phyloP scores from a whole-genome alignment of 495 filamentous ascomycete genomes.

The Neurospora sp. region DNA sequence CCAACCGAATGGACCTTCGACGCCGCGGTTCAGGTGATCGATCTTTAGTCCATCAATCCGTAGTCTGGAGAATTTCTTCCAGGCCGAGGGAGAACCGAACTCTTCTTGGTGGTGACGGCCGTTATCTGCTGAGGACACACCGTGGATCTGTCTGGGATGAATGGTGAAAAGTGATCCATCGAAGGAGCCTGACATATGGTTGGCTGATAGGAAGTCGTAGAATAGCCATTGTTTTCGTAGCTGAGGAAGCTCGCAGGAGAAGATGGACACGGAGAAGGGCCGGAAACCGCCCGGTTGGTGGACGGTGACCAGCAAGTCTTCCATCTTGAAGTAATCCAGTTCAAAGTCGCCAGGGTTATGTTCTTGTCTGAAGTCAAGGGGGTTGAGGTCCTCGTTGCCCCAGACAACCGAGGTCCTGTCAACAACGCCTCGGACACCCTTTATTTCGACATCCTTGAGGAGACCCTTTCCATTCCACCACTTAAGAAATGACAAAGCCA shows the following conservation, averaged over 20 bases:
- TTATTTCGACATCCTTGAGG: slow-evolving; percentile 83
- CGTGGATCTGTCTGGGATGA: slow-evolving; percentile 84
- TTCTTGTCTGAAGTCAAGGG: slow-evolving; percentile 75
- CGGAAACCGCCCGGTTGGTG: slow-evolving; percentile 86
- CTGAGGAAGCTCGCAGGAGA: slow-evolving; percentile 85
- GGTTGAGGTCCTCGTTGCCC: slow-evolving; percentile 62
- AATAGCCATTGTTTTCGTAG: slow-evolving; percentile 93
- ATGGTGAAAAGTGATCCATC: slow-evolving; percentile 96
- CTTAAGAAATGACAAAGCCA: slow-evolving; percentile 92
- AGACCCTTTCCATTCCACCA: slow-evolving; percentile 97
- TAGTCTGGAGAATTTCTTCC: slow-evolving; percentile 88
- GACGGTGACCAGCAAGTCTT: slow-evolving; percentile 83
- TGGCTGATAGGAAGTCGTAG: slow-evolving; percentile 93
- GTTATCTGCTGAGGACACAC: slow-evolving; percentile 36
- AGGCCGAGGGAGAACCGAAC: slow-evolving; percentile 40
- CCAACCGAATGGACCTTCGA: slow-evolving; percentile 93
- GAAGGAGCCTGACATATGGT: slow-evolving; percentile 89
- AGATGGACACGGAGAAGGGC: slow-evolving; percentile 90
- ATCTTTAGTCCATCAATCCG: slow-evolving; percentile 91
- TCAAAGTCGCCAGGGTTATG: slow-evolving; percentile 93
- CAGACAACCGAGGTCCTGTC: slow-evolving; percentile 76
- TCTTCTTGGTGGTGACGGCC: slow-evolving; percentile 39
- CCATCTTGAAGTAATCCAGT: slow-evolving; percentile 89
- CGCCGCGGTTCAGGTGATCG: slow-evolving; percentile 89
- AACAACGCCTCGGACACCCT: slow-evolving; percentile 90